Conservation (phyloP, 352 stramenopile species). For the Phytophthora macrochlamydospora region DNA sequence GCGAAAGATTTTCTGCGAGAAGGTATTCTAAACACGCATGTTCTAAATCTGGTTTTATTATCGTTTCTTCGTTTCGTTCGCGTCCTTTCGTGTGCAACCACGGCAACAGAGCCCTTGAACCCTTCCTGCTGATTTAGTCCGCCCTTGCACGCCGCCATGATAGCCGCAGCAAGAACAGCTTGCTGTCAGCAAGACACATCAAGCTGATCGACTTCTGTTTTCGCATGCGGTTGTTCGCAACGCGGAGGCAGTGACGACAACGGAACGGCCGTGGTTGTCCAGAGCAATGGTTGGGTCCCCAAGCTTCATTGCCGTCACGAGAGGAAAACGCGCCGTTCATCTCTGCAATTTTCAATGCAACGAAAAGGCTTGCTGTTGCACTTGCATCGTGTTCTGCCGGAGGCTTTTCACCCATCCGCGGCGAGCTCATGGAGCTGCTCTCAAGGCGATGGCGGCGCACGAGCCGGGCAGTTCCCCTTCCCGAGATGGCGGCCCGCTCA, state of each 20-base stretch:
- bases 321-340: no score
- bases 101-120: not conserved
- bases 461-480: not conserved
- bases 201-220: conserved; percentile 9
- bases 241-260: no score
- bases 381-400: no score
- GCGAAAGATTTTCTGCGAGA: not conserved
- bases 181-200: not conserved
- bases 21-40: no score
- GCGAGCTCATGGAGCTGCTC: no score
- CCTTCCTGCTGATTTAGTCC: conserved; percentile 1
- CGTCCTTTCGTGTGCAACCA: not conserved
- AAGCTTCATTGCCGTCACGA: no score
- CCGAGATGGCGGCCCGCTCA: not conserved
- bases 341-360: no score
- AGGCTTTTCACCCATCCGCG: no score
- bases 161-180: not conserved
- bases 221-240: conserved; percentile 7
- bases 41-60: not conserved
- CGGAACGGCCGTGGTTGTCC: no score
- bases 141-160: not conserved
- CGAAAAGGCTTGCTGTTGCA: no score
- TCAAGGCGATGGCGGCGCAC: no score
- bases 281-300: no score
- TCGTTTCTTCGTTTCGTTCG: not conserved